These are phyloP conservation scores for Eimeria maxima DNA, from an alignment of 169 alveolate genomes.

Conservation along the genomic window DNA sequence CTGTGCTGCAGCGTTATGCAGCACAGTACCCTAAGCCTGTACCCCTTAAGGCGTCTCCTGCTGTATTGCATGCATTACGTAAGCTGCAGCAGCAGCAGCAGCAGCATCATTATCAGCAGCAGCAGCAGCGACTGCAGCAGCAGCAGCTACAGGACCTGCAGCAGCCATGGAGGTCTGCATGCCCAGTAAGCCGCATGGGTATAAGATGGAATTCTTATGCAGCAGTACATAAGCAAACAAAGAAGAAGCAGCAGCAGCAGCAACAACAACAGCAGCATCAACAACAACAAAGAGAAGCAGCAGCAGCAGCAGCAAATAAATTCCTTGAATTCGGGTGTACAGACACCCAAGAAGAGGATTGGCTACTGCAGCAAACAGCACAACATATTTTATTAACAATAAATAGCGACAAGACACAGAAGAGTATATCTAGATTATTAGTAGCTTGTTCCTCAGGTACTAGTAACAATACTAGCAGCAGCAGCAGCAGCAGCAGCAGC, in stretches of 20 bases:
- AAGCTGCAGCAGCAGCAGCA: conserved; percentile 36
- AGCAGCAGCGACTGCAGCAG: conserved; percentile 39
- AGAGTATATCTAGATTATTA: not conserved
- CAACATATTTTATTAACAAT: not conserved
- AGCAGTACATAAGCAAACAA: not conserved
- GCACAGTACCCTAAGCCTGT: not conserved
- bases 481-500: conserved; percentile 19
- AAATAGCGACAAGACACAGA: not conserved
- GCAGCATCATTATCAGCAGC: conserved; percentile 21
- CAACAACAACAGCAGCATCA: not conserved
- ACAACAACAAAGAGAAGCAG: not conserved
- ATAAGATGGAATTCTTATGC: not conserved
- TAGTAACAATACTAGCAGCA: not conserved
- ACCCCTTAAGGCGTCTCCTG: not conserved
- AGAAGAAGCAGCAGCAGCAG: too few species aligned
- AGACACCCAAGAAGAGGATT: conserved; percentile 9
- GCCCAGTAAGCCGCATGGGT: conserved; percentile 37
- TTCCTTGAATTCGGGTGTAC: conserved; percentile 20
- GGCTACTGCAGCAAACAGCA: conserved; percentile 46
- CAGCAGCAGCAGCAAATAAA: conserved; percentile 15
- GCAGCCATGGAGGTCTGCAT: conserved; percentile 2
- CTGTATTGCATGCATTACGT: not conserved
- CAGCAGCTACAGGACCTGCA: conserved; percentile 1
- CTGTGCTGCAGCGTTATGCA: not conserved
- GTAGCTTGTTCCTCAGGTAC: too few species aligned